Percentiles rank a stretch among this genome's conserved stretches.
Evolutionary conservation across 345 rosid genomes (phyloP).

Genomic region (Cardamine resedifolia): DNA sequence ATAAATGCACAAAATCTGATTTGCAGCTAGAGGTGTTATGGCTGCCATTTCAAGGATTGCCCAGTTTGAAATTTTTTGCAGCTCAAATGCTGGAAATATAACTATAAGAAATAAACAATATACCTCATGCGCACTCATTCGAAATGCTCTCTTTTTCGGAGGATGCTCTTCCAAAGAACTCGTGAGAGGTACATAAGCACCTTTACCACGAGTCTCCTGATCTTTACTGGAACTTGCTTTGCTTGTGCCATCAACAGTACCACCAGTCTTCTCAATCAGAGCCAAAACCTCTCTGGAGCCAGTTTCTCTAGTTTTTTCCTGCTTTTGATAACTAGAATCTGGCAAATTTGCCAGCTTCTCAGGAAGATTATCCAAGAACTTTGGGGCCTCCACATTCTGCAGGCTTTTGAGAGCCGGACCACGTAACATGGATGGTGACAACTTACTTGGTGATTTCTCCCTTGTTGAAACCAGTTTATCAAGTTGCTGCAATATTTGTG

Average conservation of each 20-base stretch:
- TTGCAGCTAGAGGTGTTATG: constrained; percentile 1
- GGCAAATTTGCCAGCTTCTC: constrained; percentile 41
- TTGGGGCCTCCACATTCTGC: constrained; percentile 60
- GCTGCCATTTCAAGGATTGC: not conserved
- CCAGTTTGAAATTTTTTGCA: not conserved
- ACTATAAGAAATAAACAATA: not conserved
- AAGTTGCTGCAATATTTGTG: constrained; percentile 75
- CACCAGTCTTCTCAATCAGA: constrained; percentile 36
- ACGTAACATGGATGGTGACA: constrained; percentile 70
- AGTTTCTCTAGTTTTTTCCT: constrained; percentile 43
- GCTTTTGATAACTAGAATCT: constrained; percentile 41
- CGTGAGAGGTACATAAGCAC: constrained; percentile 34
- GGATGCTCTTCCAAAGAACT: constrained; percentile 40
- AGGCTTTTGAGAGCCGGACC: constrained; percentile 84
- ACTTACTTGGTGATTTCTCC: constrained; percentile 71
- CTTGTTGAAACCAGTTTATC: constrained; percentile 57
- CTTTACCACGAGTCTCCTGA: constrained; percentile 32
- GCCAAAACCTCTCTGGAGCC: constrained; percentile 37
- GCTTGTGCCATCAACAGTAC: constrained; percentile 39
- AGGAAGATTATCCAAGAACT: constrained; percentile 45
- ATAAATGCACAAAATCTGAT: not conserved
- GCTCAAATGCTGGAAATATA: not conserved
- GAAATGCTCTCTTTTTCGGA: constrained; percentile 55
- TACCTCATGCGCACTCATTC: constrained; percentile 89
- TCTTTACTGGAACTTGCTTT: constrained; percentile 33